Evolutionary conservation across 371 early-diverging fungal species (phyloP).

Genomic region (Haplosporangium sp.): DNA sequence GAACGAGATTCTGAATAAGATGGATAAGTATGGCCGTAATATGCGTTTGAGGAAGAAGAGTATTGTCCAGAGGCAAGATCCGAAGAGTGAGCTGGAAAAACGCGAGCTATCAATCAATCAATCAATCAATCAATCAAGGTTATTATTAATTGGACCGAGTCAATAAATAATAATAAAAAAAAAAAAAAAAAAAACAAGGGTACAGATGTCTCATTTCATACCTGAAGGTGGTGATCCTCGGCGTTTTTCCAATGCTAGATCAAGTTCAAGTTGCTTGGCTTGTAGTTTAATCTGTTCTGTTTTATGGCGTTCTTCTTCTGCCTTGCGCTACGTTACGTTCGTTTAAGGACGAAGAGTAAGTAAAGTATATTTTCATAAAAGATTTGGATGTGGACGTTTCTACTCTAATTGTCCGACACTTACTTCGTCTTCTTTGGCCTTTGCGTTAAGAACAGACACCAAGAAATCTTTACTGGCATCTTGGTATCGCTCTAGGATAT

Average conservation of each 20-base stretch:
- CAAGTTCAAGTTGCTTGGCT: constrained; percentile 56
- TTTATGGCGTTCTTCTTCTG: constrained; percentile 58
- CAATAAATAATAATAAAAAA: too few species aligned
- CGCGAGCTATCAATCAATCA: constrained; percentile 9
- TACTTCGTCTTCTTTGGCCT: constrained; percentile 55
- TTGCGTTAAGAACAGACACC: constrained; percentile 45
- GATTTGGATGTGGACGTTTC: too few species aligned
- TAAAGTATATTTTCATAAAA: too few species aligned
- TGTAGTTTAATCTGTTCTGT: constrained; percentile 56
- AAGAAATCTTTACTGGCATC: constrained; percentile 54
- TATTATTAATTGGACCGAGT: background rate
- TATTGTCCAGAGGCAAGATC: constrained; percentile 32
- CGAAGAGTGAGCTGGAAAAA: constrained; percentile 14
- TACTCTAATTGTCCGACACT: background rate
- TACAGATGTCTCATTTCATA: background rate
- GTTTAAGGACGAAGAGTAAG: background rate
- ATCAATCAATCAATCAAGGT: background rate
- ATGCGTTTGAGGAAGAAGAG: constrained; percentile 12
- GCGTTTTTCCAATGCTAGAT: constrained; percentile 43
- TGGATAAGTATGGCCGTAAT: constrained; percentile 18
- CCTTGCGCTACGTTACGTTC: constrained; percentile 32
- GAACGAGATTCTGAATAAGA: constrained; percentile 17
- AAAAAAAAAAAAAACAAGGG: too few species aligned
- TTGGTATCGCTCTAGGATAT: constrained; percentile 50
- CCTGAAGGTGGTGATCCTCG: constrained; percentile 51